Base-by-base conservation (phyloP, 495 filamentous ascomycete species). In the Penicillium cinerascens region DNA sequence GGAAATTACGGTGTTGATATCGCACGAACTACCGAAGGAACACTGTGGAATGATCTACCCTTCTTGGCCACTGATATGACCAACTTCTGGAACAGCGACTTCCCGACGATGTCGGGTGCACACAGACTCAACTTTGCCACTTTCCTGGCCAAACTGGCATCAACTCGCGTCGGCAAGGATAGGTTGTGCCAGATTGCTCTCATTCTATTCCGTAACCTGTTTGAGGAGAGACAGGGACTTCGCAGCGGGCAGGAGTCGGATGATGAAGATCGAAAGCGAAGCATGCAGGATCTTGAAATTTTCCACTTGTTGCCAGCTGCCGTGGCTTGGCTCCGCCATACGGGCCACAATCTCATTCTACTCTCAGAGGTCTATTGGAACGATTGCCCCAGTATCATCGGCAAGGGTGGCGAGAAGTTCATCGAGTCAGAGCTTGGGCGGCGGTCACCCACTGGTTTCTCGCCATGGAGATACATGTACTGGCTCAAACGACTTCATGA, bases 1-100 rank as follows among this genome's bases (percentile, higher is more conserved):
- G 51, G 60, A 3, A 33, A 6, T 6, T 39, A 44, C 11, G 60
- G 54, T 8, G 16, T 64, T 42, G 60, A 60, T 44, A 46, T 55
- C 23, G 60, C 57, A 45, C 25, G 52, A 51, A 60, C 52, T 6
- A 42, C 37, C 17, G 56, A 59, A 6, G 60, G 60, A 4, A 48
- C 46, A 33, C 47, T 64, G 36, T 64, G 57, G 57, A 57, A 52
- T 43, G 60, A 60, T 42, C 47, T 60, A 5, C 60, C 60, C 16
- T 64, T 64, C 44, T 51, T 64, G n/a, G 51, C 37, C 10, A 35
- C 7, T 6, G 57, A 64, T 27, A 64, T 60, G 51, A 55, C 51
- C 18, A 17, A 36, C 3, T 60, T 57, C 48, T 64, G 54, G 44
- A 17, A 45, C 26, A 54, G 41, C 20, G 13, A 57, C 39, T 33